Base-by-base conservation (phyloP, 192 early-diverging fungal species). In the Rhizophagus clarus region DNA sequence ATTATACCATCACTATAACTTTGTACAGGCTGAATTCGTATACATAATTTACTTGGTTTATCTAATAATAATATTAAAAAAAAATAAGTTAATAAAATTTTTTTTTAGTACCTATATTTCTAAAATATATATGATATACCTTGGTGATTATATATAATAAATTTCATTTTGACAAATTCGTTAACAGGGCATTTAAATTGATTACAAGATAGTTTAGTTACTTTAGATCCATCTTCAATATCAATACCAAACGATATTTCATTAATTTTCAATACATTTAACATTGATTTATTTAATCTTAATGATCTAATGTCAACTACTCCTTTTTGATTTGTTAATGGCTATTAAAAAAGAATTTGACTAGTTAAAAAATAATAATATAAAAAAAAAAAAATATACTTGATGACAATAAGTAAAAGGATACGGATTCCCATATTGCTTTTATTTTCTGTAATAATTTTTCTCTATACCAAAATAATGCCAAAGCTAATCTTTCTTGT, bases 391-490 rank as follows among this genome's bases (percentile, higher is more conserved):
- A 8, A 7, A 61, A 74, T 61, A 75, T 10, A 11, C 10, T 42
- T 42, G 7, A 34, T 34, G 5, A 5, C n/a, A 34, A 34, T 34
- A 34, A 34, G 34, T 34, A 34, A 34, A 56, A 71, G 47, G 84
- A 82, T 76, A 80, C 86, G 61, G 85, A 88, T 34, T 80, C 82
- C 86, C 89, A 86, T 0, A 81, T 79, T 51, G 87, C 86, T 6
- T 82, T 85, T n/a, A 87, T 68, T 24, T 86, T 82, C 49, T 87
- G 86, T 29, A 95, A 74, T 11, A 95, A 68, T 14, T 87, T 85
- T 76, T 95, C 93, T 67, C 90, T 82, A 77, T 92, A 94, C 94
- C 94, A 95, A 74, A 95, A 95, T 76, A 92, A 79, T 1, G 86
- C 79, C 29, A 92, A 67, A n/a, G 89, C 87, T 31, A 82, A 74